A percentile compares a stretch with the other conserved stretches of the same genome.
These are phyloP conservation scores for Mycena vulgaris DNA, from an alignment of 768 basidiomycete species.

Conservation along the genomic window DNA sequence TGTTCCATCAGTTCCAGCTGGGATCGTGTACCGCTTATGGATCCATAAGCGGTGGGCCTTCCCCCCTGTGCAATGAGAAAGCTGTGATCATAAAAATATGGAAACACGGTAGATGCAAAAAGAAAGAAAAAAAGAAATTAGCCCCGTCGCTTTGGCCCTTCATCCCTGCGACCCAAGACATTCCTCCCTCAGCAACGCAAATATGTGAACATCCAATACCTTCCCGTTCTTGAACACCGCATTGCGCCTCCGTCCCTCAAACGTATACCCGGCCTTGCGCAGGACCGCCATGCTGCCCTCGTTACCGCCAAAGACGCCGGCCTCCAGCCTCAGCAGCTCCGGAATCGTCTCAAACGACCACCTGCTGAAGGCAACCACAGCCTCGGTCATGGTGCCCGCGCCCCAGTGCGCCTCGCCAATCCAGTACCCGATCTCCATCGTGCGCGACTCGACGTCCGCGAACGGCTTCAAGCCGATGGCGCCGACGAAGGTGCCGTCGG, in stretches of 20 bases:
- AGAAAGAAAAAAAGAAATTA: no score
- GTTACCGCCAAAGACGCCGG: constrained; percentile 7
- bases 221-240: constrained; percentile 21
- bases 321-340: constrained; percentile 16
- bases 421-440: constrained; percentile 22
- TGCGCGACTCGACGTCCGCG: constrained; percentile 14
- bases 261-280: constrained; percentile 17
- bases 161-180: constrained; percentile 5
- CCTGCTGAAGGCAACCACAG: constrained; percentile 14
- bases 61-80: no score
- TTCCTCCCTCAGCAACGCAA: constrained; percentile 18
- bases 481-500: constrained; percentile 11
- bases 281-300: constrained; percentile 17
- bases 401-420: constrained; percentile 17
- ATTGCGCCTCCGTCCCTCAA: constrained; percentile 16
- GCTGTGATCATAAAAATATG: no score
- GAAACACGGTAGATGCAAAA: no score
- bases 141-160: no score
- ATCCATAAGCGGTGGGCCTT: no score
- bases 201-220: constrained; percentile 9
- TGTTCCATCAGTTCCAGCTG: no score
- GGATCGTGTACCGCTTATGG: no score
- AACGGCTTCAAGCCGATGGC: constrained; percentile 1
- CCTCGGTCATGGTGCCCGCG: constrained; percentile 17
- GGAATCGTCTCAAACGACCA: constrained; percentile 18